Evolutionary conservation across 139 green algal species (phyloP).

Genomic region (Dunaliella sp.): DNA sequence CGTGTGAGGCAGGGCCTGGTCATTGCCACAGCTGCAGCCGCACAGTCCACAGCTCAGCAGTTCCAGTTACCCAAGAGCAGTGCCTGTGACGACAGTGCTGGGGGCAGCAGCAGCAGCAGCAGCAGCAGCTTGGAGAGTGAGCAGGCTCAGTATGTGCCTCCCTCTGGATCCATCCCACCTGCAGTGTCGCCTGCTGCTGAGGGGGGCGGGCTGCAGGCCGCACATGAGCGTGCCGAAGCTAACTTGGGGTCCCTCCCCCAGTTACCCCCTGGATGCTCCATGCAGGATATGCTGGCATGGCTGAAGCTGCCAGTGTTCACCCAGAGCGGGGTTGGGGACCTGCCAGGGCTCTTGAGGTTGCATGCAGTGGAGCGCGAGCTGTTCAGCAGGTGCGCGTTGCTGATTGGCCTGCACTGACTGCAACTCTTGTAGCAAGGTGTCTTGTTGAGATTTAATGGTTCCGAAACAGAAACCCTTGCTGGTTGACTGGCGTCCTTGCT

Average conservation of each 20-base stretch:
- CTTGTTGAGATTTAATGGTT: too few species aligned
- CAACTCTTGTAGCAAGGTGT: too few species aligned
- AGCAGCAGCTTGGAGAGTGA: background rate
- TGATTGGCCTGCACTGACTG: too few species aligned
- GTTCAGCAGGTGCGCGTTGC: conserved; percentile 21
- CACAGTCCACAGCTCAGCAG: background rate
- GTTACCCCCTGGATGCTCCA: background rate
- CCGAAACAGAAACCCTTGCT: too few species aligned
- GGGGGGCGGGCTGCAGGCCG: background rate
- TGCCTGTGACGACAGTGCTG: too few species aligned
- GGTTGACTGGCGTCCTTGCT: too few species aligned
- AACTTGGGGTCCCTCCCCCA: conserved; percentile 1
- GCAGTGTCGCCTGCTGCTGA: background rate
- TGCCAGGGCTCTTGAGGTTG: conserved; percentile 2
- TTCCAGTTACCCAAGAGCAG: too few species aligned
- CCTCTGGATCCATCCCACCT: conserved; percentile 3
- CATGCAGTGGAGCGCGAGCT: conserved; percentile 36
- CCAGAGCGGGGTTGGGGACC: background rate
- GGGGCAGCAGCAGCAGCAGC: background rate
- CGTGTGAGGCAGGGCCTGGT: conserved; percentile 5
- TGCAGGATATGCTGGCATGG: conserved; percentile 8
- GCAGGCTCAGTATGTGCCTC: background rate
- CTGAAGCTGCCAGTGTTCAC: background rate
- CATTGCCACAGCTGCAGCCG: conserved; percentile 7
- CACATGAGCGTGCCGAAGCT: background rate